Evolutionary conservation across 2,329 filamentous ascomycete genomes (phyloP), one percentile per base, ranked within the genome.

Genomic region (Didymella pinodella): DNA sequence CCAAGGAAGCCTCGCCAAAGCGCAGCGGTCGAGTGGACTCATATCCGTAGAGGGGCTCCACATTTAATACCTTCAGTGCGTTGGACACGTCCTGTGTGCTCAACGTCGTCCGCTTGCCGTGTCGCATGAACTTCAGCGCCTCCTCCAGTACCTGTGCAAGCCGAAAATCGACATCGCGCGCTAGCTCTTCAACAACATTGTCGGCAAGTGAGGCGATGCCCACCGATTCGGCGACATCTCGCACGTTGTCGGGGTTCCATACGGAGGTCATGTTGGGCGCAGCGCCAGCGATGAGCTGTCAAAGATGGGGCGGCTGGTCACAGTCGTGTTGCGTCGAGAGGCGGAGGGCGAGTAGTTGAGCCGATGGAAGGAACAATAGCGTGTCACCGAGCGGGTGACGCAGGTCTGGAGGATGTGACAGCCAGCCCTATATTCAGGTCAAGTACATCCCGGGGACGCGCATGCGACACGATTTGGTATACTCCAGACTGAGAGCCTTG

Each of bases 221-320:
- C 47, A 98, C 91, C 1, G 95, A 97, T 78, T 99, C 95, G 67
- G 95, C 94, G 61, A 98, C 93, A 77, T 99, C 95, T 69, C 89
- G 89, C 70, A 99, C 91, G 69, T 97, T 98, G 71, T 99, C 95
- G 18, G 91, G 88, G 75, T 97, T 98, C 95, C 95, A 98, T 68
- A 97, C 88, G 38, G 87, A 86, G 18, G 70, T 71, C 73, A 74
- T 74, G 65, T 63, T 50, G 51, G 22, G 59, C 46, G 56, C 40
- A 46, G 40, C 41, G 54, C 41, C 47, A 54, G 61, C 29, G 54
- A 48, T 58, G 59, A 48, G 62, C 38, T 57, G 65, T 59, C 52
- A 56, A 54, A 26, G 51, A 54, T 44, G 53, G 59, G 56, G 54
- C 53, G 57, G 49, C 49, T 34, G 56, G 43, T 57, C 45, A 56